Conservation (phyloP, 2,329 filamentous ascomycete genomes). For the Thelonectria rubi region DNA sequence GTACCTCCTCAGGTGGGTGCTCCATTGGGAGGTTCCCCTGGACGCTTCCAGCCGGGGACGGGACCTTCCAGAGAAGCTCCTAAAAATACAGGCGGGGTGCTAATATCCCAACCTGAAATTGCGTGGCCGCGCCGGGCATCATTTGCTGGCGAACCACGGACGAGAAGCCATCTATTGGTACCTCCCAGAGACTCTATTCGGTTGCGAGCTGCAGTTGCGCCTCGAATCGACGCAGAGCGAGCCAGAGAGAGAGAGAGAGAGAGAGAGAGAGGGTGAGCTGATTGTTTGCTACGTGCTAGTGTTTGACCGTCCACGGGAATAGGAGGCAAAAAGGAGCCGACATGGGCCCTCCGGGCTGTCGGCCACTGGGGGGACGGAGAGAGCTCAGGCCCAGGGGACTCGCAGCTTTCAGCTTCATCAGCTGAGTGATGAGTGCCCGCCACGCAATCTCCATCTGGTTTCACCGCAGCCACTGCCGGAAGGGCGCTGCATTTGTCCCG, state of each 20-base stretch:
- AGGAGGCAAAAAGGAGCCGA: conserved; percentile 10
- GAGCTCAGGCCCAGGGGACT: background rate
- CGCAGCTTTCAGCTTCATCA: conserved; percentile 10
- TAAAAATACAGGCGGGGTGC: too few relatives aligned
- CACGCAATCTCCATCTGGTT: conserved; percentile 8
- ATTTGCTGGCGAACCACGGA: background rate
- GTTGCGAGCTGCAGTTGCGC: too few relatives aligned
- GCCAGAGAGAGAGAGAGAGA: too few relatives aligned
- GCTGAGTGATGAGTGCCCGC: conserved; percentile 3
- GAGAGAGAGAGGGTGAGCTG: background rate
- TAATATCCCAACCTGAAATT: background rate
- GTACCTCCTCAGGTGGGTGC: too few relatives aligned
- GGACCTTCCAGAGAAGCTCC: too few relatives aligned
- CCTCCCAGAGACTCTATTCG: too few relatives aligned
- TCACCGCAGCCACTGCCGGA: background rate
- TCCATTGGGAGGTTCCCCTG: too few relatives aligned
- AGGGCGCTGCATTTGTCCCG: too few relatives aligned
- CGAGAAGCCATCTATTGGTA: too few relatives aligned
- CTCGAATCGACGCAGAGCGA: too few relatives aligned
- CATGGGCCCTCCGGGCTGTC: conserved; percentile 7
- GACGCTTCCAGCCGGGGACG: too few relatives aligned
- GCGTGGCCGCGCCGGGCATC: too few relatives aligned
- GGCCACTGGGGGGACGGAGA: conserved; percentile 15
- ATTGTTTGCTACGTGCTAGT: conserved; percentile 1
- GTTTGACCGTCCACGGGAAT: background rate